A percentile compares a stretch with the other conserved stretches of the same genome.
phyloP scores from a whole-genome alignment of 2,329 filamentous ascomycete species.

The Graphilbum fragrans region DNA sequence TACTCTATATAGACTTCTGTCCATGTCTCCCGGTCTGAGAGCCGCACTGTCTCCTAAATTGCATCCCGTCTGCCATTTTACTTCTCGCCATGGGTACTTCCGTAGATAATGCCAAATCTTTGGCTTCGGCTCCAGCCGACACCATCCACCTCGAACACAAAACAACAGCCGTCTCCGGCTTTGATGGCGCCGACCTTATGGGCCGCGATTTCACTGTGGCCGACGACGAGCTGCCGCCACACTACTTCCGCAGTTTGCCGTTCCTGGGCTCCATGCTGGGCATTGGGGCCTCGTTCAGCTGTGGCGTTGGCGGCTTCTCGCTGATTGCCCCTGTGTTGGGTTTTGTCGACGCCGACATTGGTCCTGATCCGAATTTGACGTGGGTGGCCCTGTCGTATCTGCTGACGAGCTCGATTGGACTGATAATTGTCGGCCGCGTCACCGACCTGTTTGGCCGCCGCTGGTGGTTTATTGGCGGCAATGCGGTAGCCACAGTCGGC shows the following conservation, averaged over 20 bases:
- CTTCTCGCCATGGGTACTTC: too few species aligned
- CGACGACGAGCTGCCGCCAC: slow-evolving; percentile 6
- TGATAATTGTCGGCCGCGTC: slow-evolving; percentile 26
- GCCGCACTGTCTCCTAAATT: too few species aligned
- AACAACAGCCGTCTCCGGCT: too few species aligned
- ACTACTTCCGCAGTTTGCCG: slow-evolving; percentile 3
- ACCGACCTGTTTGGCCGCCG: slow-evolving; percentile 30
- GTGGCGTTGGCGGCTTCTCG: slow-evolving; percentile 16
- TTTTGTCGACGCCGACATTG: slow-evolving; percentile 4
- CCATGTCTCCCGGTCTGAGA: too few species aligned
- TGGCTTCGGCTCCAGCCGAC: too few species aligned
- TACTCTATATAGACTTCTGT: too few species aligned
- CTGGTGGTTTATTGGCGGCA: slow-evolving; percentile 24
- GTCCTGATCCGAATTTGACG: slow-evolving; percentile 13
- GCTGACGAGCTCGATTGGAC: slow-evolving; percentile 15
- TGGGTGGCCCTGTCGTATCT: slow-evolving; percentile 17
- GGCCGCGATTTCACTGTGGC: too few species aligned
- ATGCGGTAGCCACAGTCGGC: slow-evolving; percentile 21
- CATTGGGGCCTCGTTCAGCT: slow-evolving; percentile 11
- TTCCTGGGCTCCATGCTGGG: slow-evolving; percentile 7
- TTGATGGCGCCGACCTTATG: too few species aligned
- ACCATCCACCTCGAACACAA: too few species aligned
- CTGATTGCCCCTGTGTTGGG: slow-evolving; percentile 11
- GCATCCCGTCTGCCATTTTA: too few species aligned
- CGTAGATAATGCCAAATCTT: too few species aligned